phyloP scores from a whole-genome alignment of 768 basidiomycete species.

The Rhizopogon roseolus region DNA sequence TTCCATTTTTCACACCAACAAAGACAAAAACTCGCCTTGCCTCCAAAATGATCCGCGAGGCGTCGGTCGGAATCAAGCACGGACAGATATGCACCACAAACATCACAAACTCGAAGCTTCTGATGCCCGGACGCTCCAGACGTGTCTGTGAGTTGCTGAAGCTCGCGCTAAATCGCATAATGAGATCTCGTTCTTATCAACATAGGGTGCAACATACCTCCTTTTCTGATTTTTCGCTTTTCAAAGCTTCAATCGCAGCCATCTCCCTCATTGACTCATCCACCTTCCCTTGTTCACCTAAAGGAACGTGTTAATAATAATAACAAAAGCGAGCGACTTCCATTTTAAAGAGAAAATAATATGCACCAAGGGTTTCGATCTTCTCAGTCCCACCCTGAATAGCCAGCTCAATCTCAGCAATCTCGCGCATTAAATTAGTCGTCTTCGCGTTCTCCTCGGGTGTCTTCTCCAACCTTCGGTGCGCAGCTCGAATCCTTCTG shows the following conservation, averaged over 20 bases:
- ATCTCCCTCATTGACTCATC: constrained; percentile 99
- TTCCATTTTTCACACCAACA: constrained; percentile 19
- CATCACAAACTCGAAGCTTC: constrained; percentile 99
- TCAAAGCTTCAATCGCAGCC: constrained; percentile 95
- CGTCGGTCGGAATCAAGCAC: constrained; percentile 98
- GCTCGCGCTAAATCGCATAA: constrained; percentile 58
- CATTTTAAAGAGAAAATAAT: constrained; percentile 4
- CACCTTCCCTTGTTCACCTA: constrained; percentile 98
- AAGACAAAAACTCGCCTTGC: constrained; percentile 69
- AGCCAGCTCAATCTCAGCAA: constrained; percentile 97
- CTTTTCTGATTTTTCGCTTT: constrained; percentile 93
- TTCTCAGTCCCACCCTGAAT: constrained; percentile 99
- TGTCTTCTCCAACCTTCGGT: constrained; percentile 95
- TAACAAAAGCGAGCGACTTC: constrained; percentile 3
- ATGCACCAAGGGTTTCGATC: constrained; percentile 85
- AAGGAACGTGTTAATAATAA: neutral
- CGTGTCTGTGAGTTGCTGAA: constrained; percentile 95
- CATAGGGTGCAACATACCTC: constrained; percentile 49
- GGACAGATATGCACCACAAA: constrained; percentile 98
- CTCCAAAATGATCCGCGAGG: constrained; percentile 98
- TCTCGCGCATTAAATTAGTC: constrained; percentile 98
- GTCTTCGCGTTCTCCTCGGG: constrained; percentile 99
- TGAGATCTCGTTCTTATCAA: constrained; percentile 8
- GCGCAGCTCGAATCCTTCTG: constrained; percentile 88
- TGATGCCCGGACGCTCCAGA: constrained; percentile 99